Evolutionary conservation across 768 basidiomycete species (phyloP).

Genomic region (Suillus hirtellus): DNA sequence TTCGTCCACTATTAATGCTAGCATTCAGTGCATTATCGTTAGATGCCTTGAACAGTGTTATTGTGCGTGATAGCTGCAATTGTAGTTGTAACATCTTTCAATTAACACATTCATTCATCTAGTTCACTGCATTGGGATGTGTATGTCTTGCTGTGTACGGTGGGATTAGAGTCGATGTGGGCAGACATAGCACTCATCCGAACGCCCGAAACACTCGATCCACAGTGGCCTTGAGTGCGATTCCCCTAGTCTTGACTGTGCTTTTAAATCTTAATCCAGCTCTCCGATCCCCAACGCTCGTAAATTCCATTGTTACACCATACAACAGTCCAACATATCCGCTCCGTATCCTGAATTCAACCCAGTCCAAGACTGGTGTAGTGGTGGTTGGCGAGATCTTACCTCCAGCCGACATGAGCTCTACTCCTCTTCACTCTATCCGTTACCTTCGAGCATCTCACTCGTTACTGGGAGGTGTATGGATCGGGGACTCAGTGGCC

Average conservation of each 20-base stretch:
- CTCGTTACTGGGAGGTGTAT: slow-evolving; percentile 73
- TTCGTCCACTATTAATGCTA: slow-evolving; percentile 23
- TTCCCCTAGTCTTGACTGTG: slow-evolving; percentile 33
- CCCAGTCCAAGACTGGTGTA: slow-evolving; percentile 73
- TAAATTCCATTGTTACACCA: slow-evolving; percentile 49
- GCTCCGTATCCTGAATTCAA: slow-evolving; percentile 66
- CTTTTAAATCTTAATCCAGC: slow-evolving; percentile 39
- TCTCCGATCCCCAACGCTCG: slow-evolving; percentile 58
- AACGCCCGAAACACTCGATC: not conserved
- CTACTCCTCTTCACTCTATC: slow-evolving; percentile 44
- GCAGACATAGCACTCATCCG: not conserved
- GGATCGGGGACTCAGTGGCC: slow-evolving; percentile 60
- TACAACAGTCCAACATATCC: slow-evolving; percentile 54
- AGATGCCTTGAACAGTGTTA: slow-evolving; percentile 20
- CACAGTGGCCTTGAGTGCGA: slow-evolving; percentile 4
- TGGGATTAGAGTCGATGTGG: slow-evolving; percentile 1
- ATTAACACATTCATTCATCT: not conserved
- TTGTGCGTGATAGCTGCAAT: slow-evolving; percentile 19
- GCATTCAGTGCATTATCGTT: slow-evolving; percentile 20
- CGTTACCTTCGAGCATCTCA: slow-evolving; percentile 66
- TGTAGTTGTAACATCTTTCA: not conserved
- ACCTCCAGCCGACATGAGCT: slow-evolving; percentile 36
- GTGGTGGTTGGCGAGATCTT: slow-evolving; percentile 79
- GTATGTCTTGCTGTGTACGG: slow-evolving; percentile 18
- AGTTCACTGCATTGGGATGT: slow-evolving; percentile 30